phyloP scores from a whole-genome alignment of 192 early-diverging fungal species.

The Funneliformis mosseae region DNA sequence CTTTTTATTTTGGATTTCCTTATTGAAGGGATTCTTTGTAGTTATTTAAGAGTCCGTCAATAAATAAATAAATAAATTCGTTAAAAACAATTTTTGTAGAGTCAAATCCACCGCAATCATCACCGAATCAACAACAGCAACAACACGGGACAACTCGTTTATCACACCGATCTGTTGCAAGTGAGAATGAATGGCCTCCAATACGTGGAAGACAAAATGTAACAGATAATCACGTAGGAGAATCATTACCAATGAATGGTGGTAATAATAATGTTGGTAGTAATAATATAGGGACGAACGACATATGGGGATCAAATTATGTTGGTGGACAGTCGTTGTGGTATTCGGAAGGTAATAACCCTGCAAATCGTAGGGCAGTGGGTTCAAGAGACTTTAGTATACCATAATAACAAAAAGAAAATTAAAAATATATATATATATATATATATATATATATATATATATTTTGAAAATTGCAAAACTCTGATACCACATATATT shows the following conservation, averaged over 20 bases:
- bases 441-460: slow-evolving; percentile 12
- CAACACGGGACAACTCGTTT: background rate
- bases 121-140: slow-evolving; percentile 12
- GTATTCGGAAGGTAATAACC: slow-evolving; percentile 23
- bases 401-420: slow-evolving; percentile 7
- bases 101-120: background rate
- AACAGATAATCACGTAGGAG: background rate
- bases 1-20: background rate
- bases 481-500: background rate
- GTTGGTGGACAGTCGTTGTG: slow-evolving; percentile 18
- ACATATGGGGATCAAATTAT: slow-evolving; percentile 15
- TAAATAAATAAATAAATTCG: background rate
- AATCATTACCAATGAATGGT: slow-evolving; percentile 8
- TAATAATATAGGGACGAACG: slow-evolving; percentile 26
- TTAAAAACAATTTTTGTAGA: background rate
- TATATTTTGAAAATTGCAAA: no score
- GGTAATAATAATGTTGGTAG: slow-evolving; percentile 12
- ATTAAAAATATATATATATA: background rate
- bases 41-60: background rate
- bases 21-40: background rate
- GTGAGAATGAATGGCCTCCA: slow-evolving; percentile 30
- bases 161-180: slow-evolving; percentile 3
- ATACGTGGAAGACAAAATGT: slow-evolving; percentile 8
- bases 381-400: slow-evolving; percentile 30
- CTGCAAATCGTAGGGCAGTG: slow-evolving; percentile 20